Base-by-base conservation (phyloP, 805 yeast genomes). In the Hermanozyma aechmeae region DNA sequence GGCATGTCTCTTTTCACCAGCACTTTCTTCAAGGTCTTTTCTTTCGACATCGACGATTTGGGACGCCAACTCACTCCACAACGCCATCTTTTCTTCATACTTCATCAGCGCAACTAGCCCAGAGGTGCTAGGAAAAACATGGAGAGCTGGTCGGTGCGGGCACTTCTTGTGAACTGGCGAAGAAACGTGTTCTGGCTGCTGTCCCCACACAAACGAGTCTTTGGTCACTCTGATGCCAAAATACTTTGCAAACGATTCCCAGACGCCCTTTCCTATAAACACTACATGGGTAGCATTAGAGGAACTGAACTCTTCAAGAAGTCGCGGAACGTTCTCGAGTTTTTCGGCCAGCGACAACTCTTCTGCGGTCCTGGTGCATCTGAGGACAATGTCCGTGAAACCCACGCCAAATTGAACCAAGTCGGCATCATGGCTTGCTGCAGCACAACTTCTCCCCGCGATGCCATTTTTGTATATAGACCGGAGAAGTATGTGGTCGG, bases 241-340 rank as follows among this genome's bases (percentile, higher is more conserved):
- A 36, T 45, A 58, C 37, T 56, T 61, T 29, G 68, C 60, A 0
- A 80, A 50, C 3, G 66, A 48, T 31, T 77, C 83, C 84, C 85
- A 80, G 5, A 80, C 76, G 0, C 85, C 85, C 40, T 78, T 77
- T 1, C 92, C 92, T 3, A 80, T 71, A 14, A 81, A 51, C 19
- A 79, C 76, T 0, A 77, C 53, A 19, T 58, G 53, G 16, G 48
- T 39, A 0, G 81, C 73, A 1, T 47, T 31, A 17, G 57, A 35
- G 1, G 21, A 25, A 2, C 46, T 45, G 25, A 81, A 51, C 32
- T 70, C 73, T 0, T 38, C 37, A 13, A 75, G 51, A 15, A 81
- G 53, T 22, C 67, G 37, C 0, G 75, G 75, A 0, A 73, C 82
- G 26, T 71, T 75, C 2, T 52, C 56, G 8, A 58, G 42, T 65